Percentiles rank a stretch among this genome's conserved stretches.
phyloP scores from a whole-genome alignment of 768 basidiomycete species.

The Boletus edulis region DNA sequence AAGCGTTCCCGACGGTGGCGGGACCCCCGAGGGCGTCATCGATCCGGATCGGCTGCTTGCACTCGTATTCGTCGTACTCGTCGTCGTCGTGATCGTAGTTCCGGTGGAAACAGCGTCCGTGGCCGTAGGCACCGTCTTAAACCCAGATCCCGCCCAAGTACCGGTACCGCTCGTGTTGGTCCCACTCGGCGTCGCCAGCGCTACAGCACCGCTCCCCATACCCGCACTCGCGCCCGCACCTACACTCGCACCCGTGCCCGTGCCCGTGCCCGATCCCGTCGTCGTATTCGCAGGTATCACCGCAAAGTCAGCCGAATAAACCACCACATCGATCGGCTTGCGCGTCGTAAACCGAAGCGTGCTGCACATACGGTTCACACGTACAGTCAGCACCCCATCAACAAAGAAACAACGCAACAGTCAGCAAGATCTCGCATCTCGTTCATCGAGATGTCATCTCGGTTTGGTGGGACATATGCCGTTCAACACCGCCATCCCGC shows the following conservation, averaged over 20 bases:
- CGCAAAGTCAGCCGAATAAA: constrained; percentile 54
- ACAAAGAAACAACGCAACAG: neutral
- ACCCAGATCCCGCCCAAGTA: constrained; percentile 2
- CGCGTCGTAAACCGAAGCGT: constrained; percentile 33
- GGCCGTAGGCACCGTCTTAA: constrained; percentile 1
- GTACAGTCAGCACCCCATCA: neutral
- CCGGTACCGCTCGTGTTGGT: neutral
- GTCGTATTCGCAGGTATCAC: constrained; percentile 31
- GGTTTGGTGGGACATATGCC: neutral
- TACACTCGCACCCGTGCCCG: neutral
- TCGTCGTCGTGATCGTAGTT: constrained; percentile 1
- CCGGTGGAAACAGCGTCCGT: constrained; percentile 2
- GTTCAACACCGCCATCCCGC: constrained; percentile 13
- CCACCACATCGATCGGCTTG: constrained; percentile 22
- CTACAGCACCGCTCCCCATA: neutral
- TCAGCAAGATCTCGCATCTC: constrained; percentile 11
- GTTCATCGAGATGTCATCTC: constrained; percentile 1
- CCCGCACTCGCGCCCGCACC: neutral
- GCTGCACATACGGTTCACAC: constrained; percentile 4
- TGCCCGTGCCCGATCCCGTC: neutral
- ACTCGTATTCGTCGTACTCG: neutral
- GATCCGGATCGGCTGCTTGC: constrained; percentile 1
- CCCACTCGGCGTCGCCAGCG: constrained; percentile 7
- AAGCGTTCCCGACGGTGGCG: constrained; percentile 10
- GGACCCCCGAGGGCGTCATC: constrained; percentile 1